Percentiles rank a stretch among this genome's conserved stretches.
Conservation (phyloP, 2,329 filamentous ascomycete genomes). For the Fusarium veterinarium region DNA sequence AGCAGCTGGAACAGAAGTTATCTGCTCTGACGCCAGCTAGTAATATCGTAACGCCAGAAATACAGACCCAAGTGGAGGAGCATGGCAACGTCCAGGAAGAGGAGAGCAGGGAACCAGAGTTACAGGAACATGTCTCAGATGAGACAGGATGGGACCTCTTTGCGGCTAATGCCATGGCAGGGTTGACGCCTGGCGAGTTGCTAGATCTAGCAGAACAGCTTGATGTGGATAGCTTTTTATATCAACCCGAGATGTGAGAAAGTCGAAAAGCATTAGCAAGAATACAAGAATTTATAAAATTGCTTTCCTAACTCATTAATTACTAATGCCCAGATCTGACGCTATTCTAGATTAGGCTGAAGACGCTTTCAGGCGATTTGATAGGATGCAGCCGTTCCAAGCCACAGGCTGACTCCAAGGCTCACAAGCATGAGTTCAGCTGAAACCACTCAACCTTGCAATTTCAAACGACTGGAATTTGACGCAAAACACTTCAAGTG, state of each 20-base stretch:
- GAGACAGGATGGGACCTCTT: slow-evolving; percentile 50
- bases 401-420: not conserved
- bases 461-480: accelerated
- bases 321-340: not conserved
- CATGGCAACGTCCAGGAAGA: not conserved
- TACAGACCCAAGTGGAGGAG: not conserved
- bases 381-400: not conserved
- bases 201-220: slow-evolving; percentile 48
- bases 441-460: not conserved
- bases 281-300: too few relatives aligned
- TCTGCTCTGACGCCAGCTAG: slow-evolving; percentile 48
- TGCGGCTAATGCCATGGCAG: slow-evolving; percentile 47
- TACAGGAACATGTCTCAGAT: slow-evolving; percentile 5
- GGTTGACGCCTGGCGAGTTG: slow-evolving; percentile 47
- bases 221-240: slow-evolving; percentile 42
- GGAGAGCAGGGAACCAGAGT: not conserved
- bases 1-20: slow-evolving; percentile 52
- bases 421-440: not conserved
- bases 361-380: not conserved
- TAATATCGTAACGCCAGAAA: slow-evolving; percentile 1
- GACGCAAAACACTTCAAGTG: accelerated
- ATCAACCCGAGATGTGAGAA: slow-evolving; percentile 29
- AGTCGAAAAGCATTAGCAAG: too few relatives aligned
- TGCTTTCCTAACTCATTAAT: too few relatives aligned
- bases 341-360: not conserved